Evolutionary conservation across 805 yeast species (phyloP).

Genomic region (Myxozyma vanderwaltii): DNA sequence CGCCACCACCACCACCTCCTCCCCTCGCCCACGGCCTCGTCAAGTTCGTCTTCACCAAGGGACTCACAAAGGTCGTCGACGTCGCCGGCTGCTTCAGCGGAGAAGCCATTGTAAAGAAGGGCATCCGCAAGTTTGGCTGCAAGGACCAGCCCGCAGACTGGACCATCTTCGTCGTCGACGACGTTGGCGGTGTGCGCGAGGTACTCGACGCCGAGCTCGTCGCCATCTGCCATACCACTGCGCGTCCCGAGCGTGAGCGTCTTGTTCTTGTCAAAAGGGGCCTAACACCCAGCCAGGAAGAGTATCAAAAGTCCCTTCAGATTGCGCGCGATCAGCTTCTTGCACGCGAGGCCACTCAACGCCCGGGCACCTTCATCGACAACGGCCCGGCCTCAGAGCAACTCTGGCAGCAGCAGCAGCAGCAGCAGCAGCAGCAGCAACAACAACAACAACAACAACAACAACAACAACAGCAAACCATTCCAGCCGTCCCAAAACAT

Average conservation of each 20-base stretch:
- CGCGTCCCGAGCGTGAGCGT: conserved; percentile 68
- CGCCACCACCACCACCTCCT: conserved; percentile 24
- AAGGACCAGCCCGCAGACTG: conserved; percentile 40
- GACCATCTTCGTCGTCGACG: conserved; percentile 60
- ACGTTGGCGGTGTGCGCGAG: conserved; percentile 53
- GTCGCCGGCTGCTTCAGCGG: conserved; percentile 81
- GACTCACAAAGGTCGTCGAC: conserved; percentile 66
- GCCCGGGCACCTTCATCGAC: conserved; percentile 24
- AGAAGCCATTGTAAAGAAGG: conserved; percentile 69
- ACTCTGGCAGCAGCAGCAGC: not conserved
- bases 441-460: not conserved
- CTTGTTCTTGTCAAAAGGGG: conserved; percentile 65
- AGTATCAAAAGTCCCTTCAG: conserved; percentile 36
- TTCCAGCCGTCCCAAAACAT: not conserved
- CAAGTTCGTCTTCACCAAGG: conserved; percentile 74
- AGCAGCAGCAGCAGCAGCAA: not conserved
- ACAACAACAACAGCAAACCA: not conserved
- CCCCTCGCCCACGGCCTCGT: conserved; percentile 41
- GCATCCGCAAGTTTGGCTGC: conserved; percentile 54
- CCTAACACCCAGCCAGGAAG: conserved; percentile 56
- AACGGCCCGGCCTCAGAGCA: not conserved
- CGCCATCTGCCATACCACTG: conserved; percentile 76
- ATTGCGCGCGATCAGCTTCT: conserved; percentile 32
- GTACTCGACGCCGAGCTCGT: conserved; percentile 79
- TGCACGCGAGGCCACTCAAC: conserved; percentile 22